phyloP scores from a whole-genome alignment of 345 rosid genomes.

The Raphanus sativus region DNA sequence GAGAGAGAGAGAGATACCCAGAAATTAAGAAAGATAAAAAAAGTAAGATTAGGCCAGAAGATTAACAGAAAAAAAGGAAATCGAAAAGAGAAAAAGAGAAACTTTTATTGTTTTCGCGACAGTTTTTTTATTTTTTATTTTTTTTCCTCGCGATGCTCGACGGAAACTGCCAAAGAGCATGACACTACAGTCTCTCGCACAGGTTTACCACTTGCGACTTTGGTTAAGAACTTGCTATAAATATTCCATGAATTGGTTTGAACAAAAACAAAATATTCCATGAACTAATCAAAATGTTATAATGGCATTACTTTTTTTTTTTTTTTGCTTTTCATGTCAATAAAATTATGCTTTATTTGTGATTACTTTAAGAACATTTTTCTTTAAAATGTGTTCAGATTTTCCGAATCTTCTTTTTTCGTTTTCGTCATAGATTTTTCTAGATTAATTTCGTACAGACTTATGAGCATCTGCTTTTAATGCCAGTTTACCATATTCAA shows the following conservation, averaged over 20 bases:
- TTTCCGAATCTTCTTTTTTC: conserved; percentile 2
- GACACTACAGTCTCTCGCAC: conserved; percentile 50
- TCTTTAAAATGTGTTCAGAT: neutral
- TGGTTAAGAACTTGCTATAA: neutral
- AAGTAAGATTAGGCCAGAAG: neutral
- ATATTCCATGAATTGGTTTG: neutral
- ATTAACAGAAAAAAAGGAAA: neutral
- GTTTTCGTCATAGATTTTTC: neutral
- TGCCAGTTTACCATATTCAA: neutral
- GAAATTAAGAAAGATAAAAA: neutral
- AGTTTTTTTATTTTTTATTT: neutral
- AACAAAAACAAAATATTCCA: neutral
- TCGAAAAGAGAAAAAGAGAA: conserved; percentile 16
- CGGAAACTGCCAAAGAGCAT: conserved; percentile 50
- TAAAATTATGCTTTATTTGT: neutral
- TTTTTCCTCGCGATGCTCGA: conserved; percentile 29
- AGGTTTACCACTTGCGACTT: conserved; percentile 19
- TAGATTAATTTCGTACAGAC: neutral
- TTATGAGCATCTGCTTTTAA: conserved; percentile 15
- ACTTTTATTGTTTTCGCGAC: conserved; percentile 22
- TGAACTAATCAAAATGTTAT: conserved; percentile 3
- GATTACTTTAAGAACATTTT: neutral
- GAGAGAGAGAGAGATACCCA: conserved; percentile 34
- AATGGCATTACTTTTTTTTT: neutral
- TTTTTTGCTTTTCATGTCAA: conserved; percentile 9